Evolutionary conservation across 805 yeast genomes (phyloP).

Genomic region (Kodamaea kakaduensis): DNA sequence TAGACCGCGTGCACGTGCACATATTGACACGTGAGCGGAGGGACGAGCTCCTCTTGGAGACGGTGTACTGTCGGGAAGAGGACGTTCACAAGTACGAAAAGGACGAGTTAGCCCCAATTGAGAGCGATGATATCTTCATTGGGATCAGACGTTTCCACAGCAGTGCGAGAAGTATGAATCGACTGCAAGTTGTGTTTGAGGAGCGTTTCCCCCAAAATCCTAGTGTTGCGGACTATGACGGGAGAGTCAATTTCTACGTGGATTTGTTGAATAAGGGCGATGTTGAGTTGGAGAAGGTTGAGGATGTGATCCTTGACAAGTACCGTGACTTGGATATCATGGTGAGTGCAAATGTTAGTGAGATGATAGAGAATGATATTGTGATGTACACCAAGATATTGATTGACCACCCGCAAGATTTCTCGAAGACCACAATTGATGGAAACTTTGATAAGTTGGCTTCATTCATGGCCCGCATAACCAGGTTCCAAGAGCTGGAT

Average conservation of each 20-base stretch:
- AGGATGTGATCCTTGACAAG: constrained; percentile 24
- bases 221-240: constrained; percentile 15
- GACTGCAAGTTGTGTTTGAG: constrained; percentile 14
- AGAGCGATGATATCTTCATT: constrained; percentile 22
- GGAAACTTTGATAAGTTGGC: constrained; percentile 22
- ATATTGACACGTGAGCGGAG: constrained; percentile 70
- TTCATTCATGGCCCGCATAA: constrained; percentile 23
- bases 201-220: constrained; percentile 5
- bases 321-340: constrained; percentile 16
- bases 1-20: constrained; percentile 66
- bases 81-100: constrained; percentile 28
- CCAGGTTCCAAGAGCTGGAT: constrained; percentile 17
- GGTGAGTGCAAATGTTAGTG: neutral
- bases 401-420: constrained; percentile 32
- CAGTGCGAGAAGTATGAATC: constrained; percentile 1
- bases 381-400: constrained; percentile 29
- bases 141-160: constrained; percentile 38
- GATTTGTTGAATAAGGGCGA: constrained; percentile 24
- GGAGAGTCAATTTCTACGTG: constrained; percentile 18
- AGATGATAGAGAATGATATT: constrained; percentile 25
- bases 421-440: too few relatives aligned
- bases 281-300: constrained; percentile 24
- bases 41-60: constrained; percentile 63
- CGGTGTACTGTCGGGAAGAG: constrained; percentile 52
- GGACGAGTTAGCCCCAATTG: constrained; percentile 13